Evolutionary conservation across 768 basidiomycete species (phyloP), one percentile per base, ranked within the genome.

Genomic region (Agrocybe pediades): DNA sequence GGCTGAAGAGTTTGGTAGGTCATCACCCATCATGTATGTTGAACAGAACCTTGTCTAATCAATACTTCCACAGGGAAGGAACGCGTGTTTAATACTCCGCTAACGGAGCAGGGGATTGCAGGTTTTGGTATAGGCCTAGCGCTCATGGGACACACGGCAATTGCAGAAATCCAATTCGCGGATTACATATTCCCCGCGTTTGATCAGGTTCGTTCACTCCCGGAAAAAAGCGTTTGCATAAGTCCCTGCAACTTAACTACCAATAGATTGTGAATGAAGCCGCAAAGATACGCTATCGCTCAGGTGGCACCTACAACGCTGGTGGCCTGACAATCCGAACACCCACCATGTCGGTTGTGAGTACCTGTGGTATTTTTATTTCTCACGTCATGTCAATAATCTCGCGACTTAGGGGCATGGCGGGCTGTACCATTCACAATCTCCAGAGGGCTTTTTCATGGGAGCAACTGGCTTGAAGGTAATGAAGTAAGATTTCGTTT

Each of bases 181-280:
- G 91, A 94, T 65, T 94, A 96, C 66, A 95, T 96, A 55, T 95
- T 78, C 65, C 95, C 95, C 9, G 95, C 95, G 0, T 98, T 98
- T 65, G 95, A 97, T 65, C 94, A 95, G 79, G 91, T 88, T 45
- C n/a, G 62, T 58, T 40, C 9, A 8, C n/a, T n/a, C n/a, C n/a
- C n/a, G n/a, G n/a, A 19, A 24, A 24, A 17, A 1, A 17, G 13
- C 7, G 40, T 16, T 6, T 51, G 16, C 8, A 15, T 8, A 19
- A 27, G 3, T 40, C 15, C 9, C 16, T 47, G 17, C 7, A 24
- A 40, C n/a, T 48, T 24, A 40, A 27, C n/a, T 26, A 20, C 19
- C 20, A n/a, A 40, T 50, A 95, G 89, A 77, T 97, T 19, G 93
- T 97, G 36, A 97, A 96, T 59, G 95, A 98, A 74, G 95, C 93